These are phyloP conservation scores for Leucocoprinus birnbaumii DNA, from an alignment of 768 basidiomycete species.

Conservation along the genomic window DNA sequence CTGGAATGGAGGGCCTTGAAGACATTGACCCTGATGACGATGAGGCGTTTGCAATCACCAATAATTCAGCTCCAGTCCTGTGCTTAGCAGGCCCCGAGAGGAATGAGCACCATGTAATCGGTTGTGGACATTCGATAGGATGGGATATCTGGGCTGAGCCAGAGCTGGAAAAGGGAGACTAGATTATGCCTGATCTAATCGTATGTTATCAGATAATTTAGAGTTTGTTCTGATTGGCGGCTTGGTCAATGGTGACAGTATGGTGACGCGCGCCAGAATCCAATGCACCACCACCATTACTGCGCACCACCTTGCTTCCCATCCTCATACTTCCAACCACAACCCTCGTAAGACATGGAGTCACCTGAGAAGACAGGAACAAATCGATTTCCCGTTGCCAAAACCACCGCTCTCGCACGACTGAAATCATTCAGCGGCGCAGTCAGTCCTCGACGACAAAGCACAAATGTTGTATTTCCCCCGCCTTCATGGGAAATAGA, in stretches of 20 bases:
- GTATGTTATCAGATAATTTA: conserved; percentile 1
- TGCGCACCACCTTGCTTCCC: neutral
- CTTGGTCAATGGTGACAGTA: no score
- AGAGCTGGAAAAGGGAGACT: no score
- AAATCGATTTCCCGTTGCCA: conserved; percentile 24
- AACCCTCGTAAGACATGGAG: neutral
- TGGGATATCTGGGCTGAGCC: conserved; percentile 25
- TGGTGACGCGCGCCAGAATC: neutral
- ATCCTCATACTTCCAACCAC: neutral
- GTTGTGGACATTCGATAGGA: conserved; percentile 39
- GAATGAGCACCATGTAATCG: conserved; percentile 26
- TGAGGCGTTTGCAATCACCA: conserved; percentile 21
- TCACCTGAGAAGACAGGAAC: neutral
- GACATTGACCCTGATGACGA: conserved; percentile 28
- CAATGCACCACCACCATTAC: neutral
- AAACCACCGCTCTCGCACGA: conserved; percentile 31
- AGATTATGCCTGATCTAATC: no score
- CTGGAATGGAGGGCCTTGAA: conserved; percentile 33
- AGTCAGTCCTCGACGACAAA: conserved; percentile 17
- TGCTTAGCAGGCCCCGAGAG: conserved; percentile 35
- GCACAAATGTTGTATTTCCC: conserved; percentile 32
- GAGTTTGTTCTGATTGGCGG: neutral
- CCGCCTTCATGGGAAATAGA: conserved; percentile 46
- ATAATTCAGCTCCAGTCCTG: conserved; percentile 28
- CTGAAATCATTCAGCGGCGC: conserved; percentile 32